Evolutionary conservation across 2,329 filamentous ascomycete species (phyloP).

Genomic region (Gnomoniopsis smithogilvyi): DNA sequence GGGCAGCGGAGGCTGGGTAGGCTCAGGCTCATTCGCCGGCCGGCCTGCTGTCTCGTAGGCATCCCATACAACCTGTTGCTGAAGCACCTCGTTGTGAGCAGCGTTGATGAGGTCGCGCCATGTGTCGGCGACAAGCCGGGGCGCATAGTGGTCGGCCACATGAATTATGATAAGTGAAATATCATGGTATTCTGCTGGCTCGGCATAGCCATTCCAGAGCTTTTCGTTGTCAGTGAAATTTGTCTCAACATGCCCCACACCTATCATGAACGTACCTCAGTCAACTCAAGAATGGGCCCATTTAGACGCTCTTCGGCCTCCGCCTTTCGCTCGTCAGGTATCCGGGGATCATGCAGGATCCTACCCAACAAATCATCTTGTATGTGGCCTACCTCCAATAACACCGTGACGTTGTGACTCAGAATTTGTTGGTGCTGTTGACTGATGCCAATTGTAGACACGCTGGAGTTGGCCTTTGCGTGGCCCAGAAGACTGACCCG

Average conservation of each 20-base stretch:
- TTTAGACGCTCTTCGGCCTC: constrained; percentile 69
- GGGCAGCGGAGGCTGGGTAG: constrained; percentile 48
- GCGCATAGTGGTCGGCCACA: constrained; percentile 84
- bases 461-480: constrained; percentile 89
- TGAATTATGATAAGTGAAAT: constrained; percentile 91
- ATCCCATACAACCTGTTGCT: constrained; percentile 30
- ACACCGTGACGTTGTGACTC: constrained; percentile 77
- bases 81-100: constrained; percentile 57
- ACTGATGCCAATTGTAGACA: constrained; percentile 71
- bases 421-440: constrained; percentile 81
- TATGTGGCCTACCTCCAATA: constrained; percentile 90
- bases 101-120: constrained; percentile 81
- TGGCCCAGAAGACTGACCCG: constrained; percentile 86
- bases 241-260: not conserved
- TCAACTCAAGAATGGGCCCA: constrained; percentile 73
- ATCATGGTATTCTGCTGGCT: constrained; percentile 85
- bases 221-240: constrained; percentile 31
- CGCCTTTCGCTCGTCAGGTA: constrained; percentile 59
- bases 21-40: constrained; percentile 28
- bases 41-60: constrained; percentile 38
- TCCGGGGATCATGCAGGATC: constrained; percentile 68
- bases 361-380: constrained; percentile 87
- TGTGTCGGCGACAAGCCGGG: constrained; percentile 76
- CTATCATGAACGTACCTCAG: constrained; percentile 57
- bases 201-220: constrained; percentile 92